Evolutionary conservation across 768 basidiomycete species (phyloP).

Genomic region (Psilocybe cubensis): DNA sequence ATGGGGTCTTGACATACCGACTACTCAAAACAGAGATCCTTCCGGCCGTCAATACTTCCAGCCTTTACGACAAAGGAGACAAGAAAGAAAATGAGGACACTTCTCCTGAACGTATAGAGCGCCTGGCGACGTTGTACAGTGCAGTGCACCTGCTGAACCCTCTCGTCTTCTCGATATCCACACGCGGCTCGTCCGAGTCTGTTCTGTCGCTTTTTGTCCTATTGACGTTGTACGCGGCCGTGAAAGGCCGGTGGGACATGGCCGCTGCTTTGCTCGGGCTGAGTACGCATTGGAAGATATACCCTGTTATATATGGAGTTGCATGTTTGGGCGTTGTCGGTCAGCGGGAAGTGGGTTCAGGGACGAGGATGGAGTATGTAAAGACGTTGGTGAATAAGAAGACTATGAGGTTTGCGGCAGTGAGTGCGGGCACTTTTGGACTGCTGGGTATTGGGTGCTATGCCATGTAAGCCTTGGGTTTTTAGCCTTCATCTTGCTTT

Average conservation of each 20-base stretch:
- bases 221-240: slow-evolving; percentile 61
- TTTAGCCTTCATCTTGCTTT: not conserved
- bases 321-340: slow-evolving; percentile 65
- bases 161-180: slow-evolving; percentile 94
- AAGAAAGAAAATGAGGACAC: slow-evolving; percentile 1
- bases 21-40: slow-evolving; percentile 58
- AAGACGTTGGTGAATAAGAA: slow-evolving; percentile 48
- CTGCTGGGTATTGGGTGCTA: slow-evolving; percentile 69
- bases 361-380: slow-evolving; percentile 33
- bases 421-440: slow-evolving; percentile 73
- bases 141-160: slow-evolving; percentile 89
- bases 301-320: slow-evolving; percentile 91
- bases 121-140: slow-evolving; percentile 59
- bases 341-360: slow-evolving; percentile 13
- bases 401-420: slow-evolving; percentile 64
- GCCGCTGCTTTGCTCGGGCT: slow-evolving; percentile 80
- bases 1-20: slow-evolving; percentile 72
- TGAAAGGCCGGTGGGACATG: slow-evolving; percentile 59
- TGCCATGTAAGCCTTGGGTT: slow-evolving; percentile 40
- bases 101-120: slow-evolving; percentile 15
- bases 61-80: not conserved
- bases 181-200: slow-evolving; percentile 94
- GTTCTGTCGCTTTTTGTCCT: slow-evolving; percentile 83
- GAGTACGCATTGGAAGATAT: slow-evolving; percentile 96
- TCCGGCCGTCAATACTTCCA: slow-evolving; percentile 22